Evolutionary conservation across 2,329 filamentous ascomycete genomes (phyloP).

Genomic region (Cladosporium sphaerospermum): DNA sequence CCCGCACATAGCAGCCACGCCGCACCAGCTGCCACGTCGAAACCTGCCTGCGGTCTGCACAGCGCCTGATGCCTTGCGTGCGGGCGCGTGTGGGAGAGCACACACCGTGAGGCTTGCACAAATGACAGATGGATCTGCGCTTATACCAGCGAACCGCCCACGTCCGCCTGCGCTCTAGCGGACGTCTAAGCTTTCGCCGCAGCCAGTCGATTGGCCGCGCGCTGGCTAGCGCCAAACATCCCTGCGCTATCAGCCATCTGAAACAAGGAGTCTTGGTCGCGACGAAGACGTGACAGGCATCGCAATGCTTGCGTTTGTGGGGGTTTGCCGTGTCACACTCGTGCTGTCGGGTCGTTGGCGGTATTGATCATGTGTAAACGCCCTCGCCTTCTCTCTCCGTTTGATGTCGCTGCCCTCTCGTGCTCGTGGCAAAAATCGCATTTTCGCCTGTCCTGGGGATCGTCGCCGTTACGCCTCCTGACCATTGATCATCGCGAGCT

Average conservation of each 20-base stretch:
- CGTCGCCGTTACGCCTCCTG: slow-evolving; percentile 8
- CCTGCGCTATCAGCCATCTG: no score
- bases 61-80: not conserved
- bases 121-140: not conserved
- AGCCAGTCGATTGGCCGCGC: no score
- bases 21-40: not conserved
- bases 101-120: not conserved
- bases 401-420: not conserved
- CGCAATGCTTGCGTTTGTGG: not conserved
- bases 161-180: not conserved
- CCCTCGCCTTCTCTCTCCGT: not conserved
- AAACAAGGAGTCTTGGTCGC: not conserved
- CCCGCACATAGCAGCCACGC: no score
- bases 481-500: slow-evolving; percentile 3
- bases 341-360: not conserved
- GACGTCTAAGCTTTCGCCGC: no score
- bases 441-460: not conserved
- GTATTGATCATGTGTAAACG: not conserved
- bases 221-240: no score
- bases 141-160: not conserved
- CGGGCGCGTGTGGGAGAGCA: not conserved
- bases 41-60: not conserved
- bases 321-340: not conserved
- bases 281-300: not conserved
- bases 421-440: not conserved